Evolutionary conservation across 148 eudicot genomes (phyloP).

Genomic region (Camellia granthamiana): DNA sequence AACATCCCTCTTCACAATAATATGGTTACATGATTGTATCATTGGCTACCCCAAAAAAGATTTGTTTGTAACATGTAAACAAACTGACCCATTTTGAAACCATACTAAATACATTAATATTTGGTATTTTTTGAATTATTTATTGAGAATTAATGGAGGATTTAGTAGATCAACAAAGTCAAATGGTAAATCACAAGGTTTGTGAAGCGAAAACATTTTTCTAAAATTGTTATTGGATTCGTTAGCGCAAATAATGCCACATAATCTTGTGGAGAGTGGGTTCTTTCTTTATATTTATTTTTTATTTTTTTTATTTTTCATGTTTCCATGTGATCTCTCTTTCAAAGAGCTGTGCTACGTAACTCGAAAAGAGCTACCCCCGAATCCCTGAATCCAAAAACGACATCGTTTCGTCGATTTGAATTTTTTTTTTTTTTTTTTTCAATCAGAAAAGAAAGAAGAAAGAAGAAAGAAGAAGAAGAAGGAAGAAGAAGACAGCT

Average conservation of each 20-base stretch:
- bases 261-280: background rate
- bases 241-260: background rate
- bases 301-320: background rate
- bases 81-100: too few species aligned
- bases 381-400: too few species aligned
- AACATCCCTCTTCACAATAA: background rate
- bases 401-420: too few species aligned
- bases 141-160: background rate
- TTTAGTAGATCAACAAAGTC: background rate
- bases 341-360: too few species aligned
- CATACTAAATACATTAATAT: background rate
- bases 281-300: background rate
- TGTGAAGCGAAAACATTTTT: background rate
- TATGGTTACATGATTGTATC: background rate
- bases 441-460: too few species aligned
- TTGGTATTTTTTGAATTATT: background rate
- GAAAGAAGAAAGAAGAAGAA: too few species aligned
- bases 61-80: background rate
- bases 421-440: too few species aligned
- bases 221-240: background rate
- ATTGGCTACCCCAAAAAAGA: background rate
- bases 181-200: background rate
- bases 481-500: too few species aligned
- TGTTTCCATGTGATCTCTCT: constrained; percentile 7
- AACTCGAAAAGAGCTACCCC: too few species aligned